Evolutionary conservation across 2,329 filamentous ascomycete species (phyloP).

Genomic region (Claviceps humidiphila): DNA sequence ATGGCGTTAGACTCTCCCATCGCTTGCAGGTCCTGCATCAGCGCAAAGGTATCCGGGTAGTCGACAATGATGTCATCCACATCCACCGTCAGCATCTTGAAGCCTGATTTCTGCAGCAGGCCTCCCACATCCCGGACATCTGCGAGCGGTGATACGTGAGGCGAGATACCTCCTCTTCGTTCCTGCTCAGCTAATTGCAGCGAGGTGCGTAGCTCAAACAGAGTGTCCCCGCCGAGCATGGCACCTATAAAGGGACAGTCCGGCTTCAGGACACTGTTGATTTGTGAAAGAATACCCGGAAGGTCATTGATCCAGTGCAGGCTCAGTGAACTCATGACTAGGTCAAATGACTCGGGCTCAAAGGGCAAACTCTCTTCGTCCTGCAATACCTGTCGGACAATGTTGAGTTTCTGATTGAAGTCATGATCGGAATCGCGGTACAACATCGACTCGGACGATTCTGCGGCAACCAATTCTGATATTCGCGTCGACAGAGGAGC

Average conservation of each 20-base stretch:
- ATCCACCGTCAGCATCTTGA: conserved; percentile 92
- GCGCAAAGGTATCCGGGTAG: conserved; percentile 75
- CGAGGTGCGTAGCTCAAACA: conserved; percentile 87
- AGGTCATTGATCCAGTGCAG: conserved; percentile 98
- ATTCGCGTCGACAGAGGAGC: conserved; percentile 60
- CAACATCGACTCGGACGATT: conserved; percentile 65
- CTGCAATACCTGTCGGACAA: conserved; percentile 62
- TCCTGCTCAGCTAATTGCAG: conserved; percentile 88
- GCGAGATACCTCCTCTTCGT: conserved; percentile 77
- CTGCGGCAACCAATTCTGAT: conserved; percentile 62
- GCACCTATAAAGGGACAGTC: conserved; percentile 87
- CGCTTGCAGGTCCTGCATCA: conserved; percentile 88
- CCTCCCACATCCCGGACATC: conserved; percentile 88
- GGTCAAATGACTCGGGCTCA: conserved; percentile 65
- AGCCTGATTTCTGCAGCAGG: conserved; percentile 72
- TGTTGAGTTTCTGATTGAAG: conserved; percentile 61
- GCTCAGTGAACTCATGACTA: conserved; percentile 77
- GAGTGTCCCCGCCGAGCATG: conserved; percentile 90
- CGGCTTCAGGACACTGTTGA: conserved; percentile 78
- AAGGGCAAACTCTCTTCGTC: conserved; percentile 67
- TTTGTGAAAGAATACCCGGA: conserved; percentile 68
- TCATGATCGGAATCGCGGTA: conserved; percentile 63
- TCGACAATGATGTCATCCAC: conserved; percentile 95
- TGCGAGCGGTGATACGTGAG: conserved; percentile 80
- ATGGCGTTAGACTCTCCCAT: conserved; percentile 96